Conservation (phyloP, 768 basidiomycete species). For the Boletus reticulatus region DNA sequence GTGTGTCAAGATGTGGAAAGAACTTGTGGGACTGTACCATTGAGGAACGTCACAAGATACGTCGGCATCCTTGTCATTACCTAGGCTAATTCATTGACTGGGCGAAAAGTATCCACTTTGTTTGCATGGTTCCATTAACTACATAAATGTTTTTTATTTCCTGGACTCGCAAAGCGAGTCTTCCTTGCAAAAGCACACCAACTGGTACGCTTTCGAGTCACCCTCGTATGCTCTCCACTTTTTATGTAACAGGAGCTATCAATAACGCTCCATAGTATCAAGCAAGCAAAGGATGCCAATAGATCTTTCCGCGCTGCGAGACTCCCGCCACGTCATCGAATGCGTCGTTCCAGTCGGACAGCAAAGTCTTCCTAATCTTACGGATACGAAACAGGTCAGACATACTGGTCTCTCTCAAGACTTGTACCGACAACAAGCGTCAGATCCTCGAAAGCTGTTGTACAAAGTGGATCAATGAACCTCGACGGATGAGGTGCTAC, state of each 20-base stretch:
- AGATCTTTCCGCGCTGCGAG: constrained; percentile 74
- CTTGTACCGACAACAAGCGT: too few species aligned
- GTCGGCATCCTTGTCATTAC: background rate
- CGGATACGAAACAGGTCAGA: constrained; percentile 78
- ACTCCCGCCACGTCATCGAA: constrained; percentile 74
- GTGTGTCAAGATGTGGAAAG: constrained; percentile 86
- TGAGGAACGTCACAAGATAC: constrained; percentile 86
- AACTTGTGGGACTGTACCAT: constrained; percentile 93
- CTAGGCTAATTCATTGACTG: background rate
- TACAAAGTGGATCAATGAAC: constrained; percentile 79
- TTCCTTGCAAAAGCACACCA: constrained; percentile 62
- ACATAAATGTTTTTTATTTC: constrained; percentile 87
- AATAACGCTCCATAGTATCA: constrained; percentile 4
- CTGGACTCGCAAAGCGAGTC: constrained; percentile 85
- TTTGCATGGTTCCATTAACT: constrained; percentile 76
- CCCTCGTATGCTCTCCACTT: background rate
- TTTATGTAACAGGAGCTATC: too few species aligned
- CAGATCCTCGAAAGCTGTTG: constrained; percentile 88
- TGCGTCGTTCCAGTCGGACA: constrained; percentile 84
- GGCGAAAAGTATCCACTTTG: too few species aligned
- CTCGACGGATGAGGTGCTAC: constrained; percentile 62
- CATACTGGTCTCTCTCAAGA: too few species aligned
- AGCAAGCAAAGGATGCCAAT: constrained; percentile 33
- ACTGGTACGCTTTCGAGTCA: constrained; percentile 24
- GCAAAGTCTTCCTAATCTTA: constrained; percentile 82